phyloP scores from a whole-genome alignment of 176 grass and related monocot genomes.

The Aegilops sharonensis region DNA sequence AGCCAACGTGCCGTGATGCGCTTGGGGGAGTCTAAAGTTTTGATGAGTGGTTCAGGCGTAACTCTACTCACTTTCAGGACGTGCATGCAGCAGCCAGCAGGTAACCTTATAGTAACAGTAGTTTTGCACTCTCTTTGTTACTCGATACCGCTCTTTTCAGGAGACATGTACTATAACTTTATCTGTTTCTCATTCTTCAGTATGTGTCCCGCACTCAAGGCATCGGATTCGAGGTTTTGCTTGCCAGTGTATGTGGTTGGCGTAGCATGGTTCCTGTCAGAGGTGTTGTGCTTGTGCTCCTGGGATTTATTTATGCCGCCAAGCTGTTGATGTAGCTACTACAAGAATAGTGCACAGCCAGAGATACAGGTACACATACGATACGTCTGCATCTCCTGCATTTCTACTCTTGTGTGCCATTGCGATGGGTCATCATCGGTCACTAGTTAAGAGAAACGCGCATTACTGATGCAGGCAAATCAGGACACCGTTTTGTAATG shows the following conservation, averaged over 20 bases:
- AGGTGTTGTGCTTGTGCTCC: constrained; percentile 16
- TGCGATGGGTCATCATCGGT: neutral
- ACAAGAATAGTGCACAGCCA: neutral
- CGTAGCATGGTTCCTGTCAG: neutral
- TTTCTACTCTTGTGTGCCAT: neutral
- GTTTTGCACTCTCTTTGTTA: neutral
- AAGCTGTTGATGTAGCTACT: neutral
- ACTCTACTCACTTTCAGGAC: constrained; percentile 7
- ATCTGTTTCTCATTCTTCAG: neutral
- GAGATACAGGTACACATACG: constrained; percentile 15
- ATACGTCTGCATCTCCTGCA: neutral
- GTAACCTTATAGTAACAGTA: constrained; percentile 9
- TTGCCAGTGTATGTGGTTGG: neutral
- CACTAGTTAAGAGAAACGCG: neutral
- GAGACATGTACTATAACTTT: neutral
- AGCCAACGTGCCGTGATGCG: neutral
- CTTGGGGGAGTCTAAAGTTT: constrained; percentile 1
- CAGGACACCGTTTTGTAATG: neutral
- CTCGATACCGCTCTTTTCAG: neutral
- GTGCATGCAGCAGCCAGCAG: constrained; percentile 9
- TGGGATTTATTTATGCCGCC: neutral
- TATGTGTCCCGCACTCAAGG: constrained; percentile 11
- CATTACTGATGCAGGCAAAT: constrained; percentile 20
- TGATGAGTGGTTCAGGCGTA: neutral
- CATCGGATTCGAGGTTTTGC: neutral